Percentiles rank a stretch among this genome's conserved stretches.
phyloP scores from a whole-genome alignment of 768 basidiomycete genomes.

The Cubamyces sp. region DNA sequence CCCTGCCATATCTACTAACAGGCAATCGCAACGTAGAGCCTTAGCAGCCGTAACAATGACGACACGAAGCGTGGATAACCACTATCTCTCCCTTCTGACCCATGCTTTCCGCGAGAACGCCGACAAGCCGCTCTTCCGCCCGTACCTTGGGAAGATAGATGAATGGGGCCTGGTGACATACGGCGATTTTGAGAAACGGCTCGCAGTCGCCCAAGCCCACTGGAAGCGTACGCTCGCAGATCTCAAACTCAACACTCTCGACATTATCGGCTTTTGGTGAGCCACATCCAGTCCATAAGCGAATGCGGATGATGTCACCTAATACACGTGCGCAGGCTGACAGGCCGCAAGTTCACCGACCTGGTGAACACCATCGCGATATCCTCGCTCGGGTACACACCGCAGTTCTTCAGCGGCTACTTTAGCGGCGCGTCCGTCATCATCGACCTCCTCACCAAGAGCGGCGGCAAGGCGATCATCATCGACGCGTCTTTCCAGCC shows the following conservation, averaged over 20 bases:
- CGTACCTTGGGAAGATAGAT: conserved; percentile 6
- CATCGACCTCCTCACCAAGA: conserved; percentile 14
- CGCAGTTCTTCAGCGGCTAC: conserved; percentile 28
- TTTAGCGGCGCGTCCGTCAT: conserved; percentile 15
- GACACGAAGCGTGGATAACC: conserved; percentile 1
- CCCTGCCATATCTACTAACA: neutral
- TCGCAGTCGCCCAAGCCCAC: conserved; percentile 8
- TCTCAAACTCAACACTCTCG: neutral
- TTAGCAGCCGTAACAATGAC: neutral
- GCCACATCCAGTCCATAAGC: neutral
- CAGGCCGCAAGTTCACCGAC: conserved; percentile 21
- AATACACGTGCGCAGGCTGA: conserved; percentile 17
- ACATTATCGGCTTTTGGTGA: conserved; percentile 11
- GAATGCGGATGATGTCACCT: neutral
- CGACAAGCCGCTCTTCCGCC: conserved; percentile 8
- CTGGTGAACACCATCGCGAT: conserved; percentile 22
- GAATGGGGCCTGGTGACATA: conserved; percentile 17
- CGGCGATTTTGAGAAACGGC: conserved; percentile 3
- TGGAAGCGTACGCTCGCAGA: conserved; percentile 7
- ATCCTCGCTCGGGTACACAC: conserved; percentile 23
- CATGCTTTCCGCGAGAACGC: conserved; percentile 5
- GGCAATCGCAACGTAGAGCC: neutral
- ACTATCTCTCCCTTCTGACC: conserved; percentile 15
- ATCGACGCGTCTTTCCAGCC: conserved; percentile 12
- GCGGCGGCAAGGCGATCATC: conserved; percentile 21